These are phyloP conservation scores for Antitrichia curtipendula DNA, from an alignment of 225 moss, liverwort and hornwort genomes.

Conservation along the genomic window DNA sequence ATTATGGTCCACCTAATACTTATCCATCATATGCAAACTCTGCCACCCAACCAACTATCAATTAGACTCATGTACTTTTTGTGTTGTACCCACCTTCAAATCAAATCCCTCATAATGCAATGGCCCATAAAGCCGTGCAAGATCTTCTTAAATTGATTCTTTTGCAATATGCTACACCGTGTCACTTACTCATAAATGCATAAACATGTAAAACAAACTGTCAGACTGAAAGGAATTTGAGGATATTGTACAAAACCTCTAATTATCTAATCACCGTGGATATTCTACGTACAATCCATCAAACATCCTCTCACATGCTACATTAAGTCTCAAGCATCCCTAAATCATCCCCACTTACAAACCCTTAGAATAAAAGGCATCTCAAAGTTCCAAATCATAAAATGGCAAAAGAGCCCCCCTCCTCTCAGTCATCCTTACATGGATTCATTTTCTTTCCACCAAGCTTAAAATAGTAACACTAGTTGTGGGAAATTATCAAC, in stretches of 20 bases:
- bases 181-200: background rate
- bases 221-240: rapidly evolving
- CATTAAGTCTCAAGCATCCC: too few species aligned
- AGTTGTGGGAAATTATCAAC: background rate
- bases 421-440: rapidly evolving
- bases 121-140: background rate
- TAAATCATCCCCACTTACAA: background rate
- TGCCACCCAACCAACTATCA: background rate
- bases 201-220: background rate
- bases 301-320: background rate
- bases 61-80: rapidly evolving
- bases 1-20: rapidly evolving
- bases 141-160: background rate
- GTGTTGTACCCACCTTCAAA: background rate
- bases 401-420: background rate
- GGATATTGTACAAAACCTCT: background rate
- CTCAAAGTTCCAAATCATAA: background rate
- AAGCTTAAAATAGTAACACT: too few species aligned
- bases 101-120: background rate
- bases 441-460: rapidly evolving
- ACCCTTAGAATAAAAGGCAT: rapidly evolving
- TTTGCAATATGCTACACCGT: background rate
- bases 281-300: rapidly evolving
- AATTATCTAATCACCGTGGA: rapidly evolving
- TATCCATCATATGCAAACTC: too few species aligned